Evolutionary conservation across 805 yeast species (phyloP), one percentile per base, ranked within the genome.

Genomic region (Metschnikowia reukaufii): DNA sequence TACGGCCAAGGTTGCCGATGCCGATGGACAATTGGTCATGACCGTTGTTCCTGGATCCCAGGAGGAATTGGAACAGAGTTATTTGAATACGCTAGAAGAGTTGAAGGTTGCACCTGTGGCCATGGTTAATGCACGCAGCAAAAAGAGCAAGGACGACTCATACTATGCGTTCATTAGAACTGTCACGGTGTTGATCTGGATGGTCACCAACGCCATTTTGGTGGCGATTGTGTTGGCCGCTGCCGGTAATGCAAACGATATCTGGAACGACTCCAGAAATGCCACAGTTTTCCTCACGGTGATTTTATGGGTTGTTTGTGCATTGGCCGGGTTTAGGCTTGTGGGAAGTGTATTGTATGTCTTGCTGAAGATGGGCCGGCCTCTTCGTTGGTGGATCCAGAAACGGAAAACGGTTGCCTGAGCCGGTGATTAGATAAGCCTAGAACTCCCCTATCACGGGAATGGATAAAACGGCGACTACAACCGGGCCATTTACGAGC

Each of bases 121-220:
- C 4, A 27, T 40, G 20, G 59, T 54, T 36, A 49, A 39, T 25
- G 57, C 54, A 35, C 51, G 38, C 23, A 43, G 42, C 37, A 60
- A 58, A 44, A 62, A 61, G 45, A 51, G 52, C 35, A 64, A 65
- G 49, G 84, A 84, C 49, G 85, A 83, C 39, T 83, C 89, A 8
- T 92, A 91, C 65, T 94, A 88, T 67, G 98, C 98, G 0, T 82
- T 87, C 55, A 81, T 92, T 51, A 78, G 99, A 64, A 88, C 98
- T 0, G 67, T 88, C 60, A 95, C 96, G 1, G 96, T 94, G 18
- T 74, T 94, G 49, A 65, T 84, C 4, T 94, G 99, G 99, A 82
- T 90, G 72, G 72, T 90, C 48, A 82, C 95, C 32, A 94, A 94
- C 63, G 84, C 88, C 56, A 81, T 87, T 32, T 73, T 94, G 39